A percentile compares a stretch with the other conserved stretches of the same genome.
Evolutionary conservation across 495 filamentous ascomycete species (phyloP).

Genomic region (Evernia prunastri): DNA sequence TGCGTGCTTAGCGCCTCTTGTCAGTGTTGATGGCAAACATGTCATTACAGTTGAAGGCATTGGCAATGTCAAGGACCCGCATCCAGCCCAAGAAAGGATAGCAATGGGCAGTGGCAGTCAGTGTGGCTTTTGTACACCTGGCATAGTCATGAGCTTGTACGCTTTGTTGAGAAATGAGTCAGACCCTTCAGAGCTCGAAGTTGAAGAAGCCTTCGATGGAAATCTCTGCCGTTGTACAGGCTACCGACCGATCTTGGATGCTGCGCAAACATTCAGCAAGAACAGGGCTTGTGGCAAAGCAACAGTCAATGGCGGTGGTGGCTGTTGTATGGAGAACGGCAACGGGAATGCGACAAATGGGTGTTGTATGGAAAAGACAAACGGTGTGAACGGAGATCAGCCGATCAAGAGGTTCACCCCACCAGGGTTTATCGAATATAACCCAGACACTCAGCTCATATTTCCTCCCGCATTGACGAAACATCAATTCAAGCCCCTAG

Average conservation of each 20-base stretch:
- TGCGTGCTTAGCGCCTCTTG: slow-evolving; percentile 86
- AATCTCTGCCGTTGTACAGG: slow-evolving; percentile 96
- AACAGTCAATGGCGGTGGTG: slow-evolving; percentile 41
- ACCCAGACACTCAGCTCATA: slow-evolving; percentile 87
- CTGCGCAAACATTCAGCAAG: slow-evolving; percentile 56
- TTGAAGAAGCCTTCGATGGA: slow-evolving; percentile 90
- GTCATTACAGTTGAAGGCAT: slow-evolving; percentile 99
- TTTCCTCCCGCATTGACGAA: slow-evolving; percentile 81
- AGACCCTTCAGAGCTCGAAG: slow-evolving; percentile 60
- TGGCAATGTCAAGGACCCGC: slow-evolving; percentile 77
- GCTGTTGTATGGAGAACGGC: slow-evolving; percentile 51
- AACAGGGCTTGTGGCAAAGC: slow-evolving; percentile 40
- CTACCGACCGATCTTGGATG: slow-evolving; percentile 89
- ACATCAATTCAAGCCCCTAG: slow-evolving; percentile 72
- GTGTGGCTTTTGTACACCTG: slow-evolving; percentile 88
- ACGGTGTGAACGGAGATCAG: slow-evolving; percentile 38
- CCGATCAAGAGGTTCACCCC: slow-evolving; percentile 67
- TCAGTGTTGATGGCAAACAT: slow-evolving; percentile 94
- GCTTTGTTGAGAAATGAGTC: slow-evolving; percentile 71
- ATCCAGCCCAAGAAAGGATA: slow-evolving; percentile 88
- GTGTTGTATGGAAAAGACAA: slow-evolving; percentile 49
- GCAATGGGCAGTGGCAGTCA: slow-evolving; percentile 49
- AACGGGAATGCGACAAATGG: slow-evolving; percentile 40
- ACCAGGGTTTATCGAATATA: slow-evolving; percentile 86
- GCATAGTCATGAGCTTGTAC: slow-evolving; percentile 94